Percentiles rank a stretch among this genome's conserved stretches.
phyloP scores from a whole-genome alignment of 331 rosid species.

The Arachis monticola region DNA sequence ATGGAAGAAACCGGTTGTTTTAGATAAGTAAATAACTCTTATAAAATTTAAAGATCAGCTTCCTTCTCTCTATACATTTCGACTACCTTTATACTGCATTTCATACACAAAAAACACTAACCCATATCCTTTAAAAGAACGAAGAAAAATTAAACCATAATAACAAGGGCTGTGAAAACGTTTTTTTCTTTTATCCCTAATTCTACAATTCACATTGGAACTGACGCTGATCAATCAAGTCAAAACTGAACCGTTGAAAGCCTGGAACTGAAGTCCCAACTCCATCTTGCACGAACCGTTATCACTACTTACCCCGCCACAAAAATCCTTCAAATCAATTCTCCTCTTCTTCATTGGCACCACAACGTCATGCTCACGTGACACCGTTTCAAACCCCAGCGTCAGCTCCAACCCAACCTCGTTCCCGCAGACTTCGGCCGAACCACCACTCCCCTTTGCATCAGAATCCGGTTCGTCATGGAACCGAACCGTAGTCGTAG shows the following conservation, averaged over 20 bases:
- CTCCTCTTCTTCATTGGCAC: conserved; percentile 82
- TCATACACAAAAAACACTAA: conserved; percentile 4
- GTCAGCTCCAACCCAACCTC: conserved; percentile 73
- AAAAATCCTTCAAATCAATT: conserved; percentile 40
- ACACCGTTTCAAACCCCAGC: conserved; percentile 64
- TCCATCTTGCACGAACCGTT: conserved; percentile 53
- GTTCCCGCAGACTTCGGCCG: conserved; percentile 20
- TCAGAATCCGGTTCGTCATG: conserved; percentile 53
- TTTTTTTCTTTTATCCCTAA: neutral
- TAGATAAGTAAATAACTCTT: too few species aligned
- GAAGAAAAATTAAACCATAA: conserved; percentile 9
- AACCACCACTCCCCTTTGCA: conserved; percentile 7
- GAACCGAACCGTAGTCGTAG: conserved; percentile 41
- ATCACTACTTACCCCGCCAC: conserved; percentile 1
- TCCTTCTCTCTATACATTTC: conserved; percentile 14
- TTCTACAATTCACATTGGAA: neutral
- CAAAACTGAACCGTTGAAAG: conserved; percentile 48
- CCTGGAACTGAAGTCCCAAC: conserved; percentile 58
- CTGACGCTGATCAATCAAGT: conserved; percentile 11
- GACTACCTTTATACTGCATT: conserved; percentile 36
- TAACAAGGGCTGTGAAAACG: neutral
- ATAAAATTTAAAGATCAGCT: neutral
- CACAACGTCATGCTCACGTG: conserved; percentile 53
- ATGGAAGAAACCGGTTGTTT: too few species aligned
- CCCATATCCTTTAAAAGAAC: neutral